Evolutionary conservation across 495 filamentous ascomycete species (phyloP).

Genomic region (Xylaria bambusicola): DNA sequence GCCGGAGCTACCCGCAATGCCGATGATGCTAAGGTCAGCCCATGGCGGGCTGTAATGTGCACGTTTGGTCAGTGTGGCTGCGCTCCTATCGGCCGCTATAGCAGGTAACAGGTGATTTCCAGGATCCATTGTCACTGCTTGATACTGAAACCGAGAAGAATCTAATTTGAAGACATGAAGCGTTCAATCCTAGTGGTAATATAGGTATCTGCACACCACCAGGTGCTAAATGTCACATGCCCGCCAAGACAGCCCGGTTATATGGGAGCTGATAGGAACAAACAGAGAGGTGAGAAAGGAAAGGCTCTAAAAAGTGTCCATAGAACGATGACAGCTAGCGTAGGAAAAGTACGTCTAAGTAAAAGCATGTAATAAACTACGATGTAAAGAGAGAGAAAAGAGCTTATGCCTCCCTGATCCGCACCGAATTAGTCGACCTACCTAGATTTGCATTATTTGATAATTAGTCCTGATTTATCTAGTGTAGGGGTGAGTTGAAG

Average conservation of each 20-base stretch:
- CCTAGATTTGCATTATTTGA: background rate
- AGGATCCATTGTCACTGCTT: conserved; percentile 26
- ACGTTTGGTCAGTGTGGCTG: conserved; percentile 43
- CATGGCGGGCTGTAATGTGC: conserved; percentile 90
- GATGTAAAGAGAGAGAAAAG: background rate
- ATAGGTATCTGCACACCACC: background rate
- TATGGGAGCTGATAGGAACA: conserved; percentile 4
- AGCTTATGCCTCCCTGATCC: background rate
- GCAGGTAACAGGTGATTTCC: conserved; percentile 24
- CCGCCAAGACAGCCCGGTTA: conserved; percentile 9
- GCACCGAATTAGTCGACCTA: background rate
- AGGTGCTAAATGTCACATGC: conserved; percentile 6
- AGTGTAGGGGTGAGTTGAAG: background rate
- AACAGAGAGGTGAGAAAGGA: background rate
- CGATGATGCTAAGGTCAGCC: conserved; percentile 92
- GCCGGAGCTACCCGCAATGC: conserved; percentile 91
- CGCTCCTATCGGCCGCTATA: conserved; percentile 31
- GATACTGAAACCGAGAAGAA: background rate
- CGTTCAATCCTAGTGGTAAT: no score
- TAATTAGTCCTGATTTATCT: background rate
- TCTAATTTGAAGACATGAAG: no score
- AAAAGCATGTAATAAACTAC: no score
- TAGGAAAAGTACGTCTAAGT: background rate
- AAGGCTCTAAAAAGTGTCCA: background rate
- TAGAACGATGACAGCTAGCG: background rate